Base-by-base conservation (phyloP, 2,329 filamentous ascomycete species). In the Neopestalotiopsis clavispora region DNA sequence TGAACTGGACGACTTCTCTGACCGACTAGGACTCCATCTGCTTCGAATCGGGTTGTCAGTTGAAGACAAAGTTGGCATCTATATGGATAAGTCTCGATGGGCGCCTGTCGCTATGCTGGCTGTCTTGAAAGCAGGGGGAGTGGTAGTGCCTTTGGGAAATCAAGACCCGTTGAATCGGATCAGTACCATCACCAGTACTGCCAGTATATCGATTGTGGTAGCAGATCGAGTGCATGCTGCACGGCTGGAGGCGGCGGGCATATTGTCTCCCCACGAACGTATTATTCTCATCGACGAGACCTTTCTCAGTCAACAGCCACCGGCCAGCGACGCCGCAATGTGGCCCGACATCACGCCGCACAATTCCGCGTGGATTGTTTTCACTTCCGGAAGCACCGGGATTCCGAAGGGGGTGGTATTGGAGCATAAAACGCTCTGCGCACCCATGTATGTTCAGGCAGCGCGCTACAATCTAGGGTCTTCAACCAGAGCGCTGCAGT, bases 361-460 rank as follows among this genome's bases (percentile, higher is more conserved):
- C 1, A 40, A 63, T 63, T 13, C 60, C 38, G 60, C 30, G 13
- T 63, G 60, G 60, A 63, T 63, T 32, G 60, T 63, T 40, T 17
- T 97, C 78, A 97, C 95, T 1, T 97, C 94, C 60, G 94, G 94
- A 3, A 97, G 94, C 4, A 97, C 94, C 0, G 95, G 95, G 13
- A 89, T 90, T 3, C 95, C 95, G 0, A 98, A 98, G 82, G 95
- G 94, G 0, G 95, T 98, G 28, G 87, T 88, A 2, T 85, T 98
- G 34, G 94, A 94, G 34, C 95, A 98, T 80, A 30, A 57, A 17
- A 28, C 30, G 14, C 82, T 85, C 30, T 93, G 94, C 14, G 94
- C 87, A 7, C 92, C 93, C 0, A 95, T 97, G 78, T 90, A 95
- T 73, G 91, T 97, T 52, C 95, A 95, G 2, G 52, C 67, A 0